These are phyloP conservation scores for Globisporangium perplexum DNA, from an alignment of 352 stramenopile species.

Conservation along the genomic window DNA sequence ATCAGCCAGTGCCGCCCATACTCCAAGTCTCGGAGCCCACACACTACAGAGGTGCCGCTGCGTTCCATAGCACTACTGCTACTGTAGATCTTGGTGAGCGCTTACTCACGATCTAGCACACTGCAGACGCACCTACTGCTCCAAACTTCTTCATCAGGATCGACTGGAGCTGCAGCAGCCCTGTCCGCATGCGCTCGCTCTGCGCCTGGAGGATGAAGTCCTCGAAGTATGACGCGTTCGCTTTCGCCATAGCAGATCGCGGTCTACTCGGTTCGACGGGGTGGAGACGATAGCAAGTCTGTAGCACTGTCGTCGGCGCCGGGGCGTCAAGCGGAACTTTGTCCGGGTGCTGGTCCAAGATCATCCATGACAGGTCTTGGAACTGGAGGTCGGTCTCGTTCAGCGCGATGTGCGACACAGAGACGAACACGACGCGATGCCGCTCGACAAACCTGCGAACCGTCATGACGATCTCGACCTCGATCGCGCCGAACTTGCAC, in stretches of 20 bases:
- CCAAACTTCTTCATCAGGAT: background rate
- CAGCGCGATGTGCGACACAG: background rate
- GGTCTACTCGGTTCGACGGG: background rate
- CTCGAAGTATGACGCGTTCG: constrained; percentile 4
- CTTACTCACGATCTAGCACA: background rate
- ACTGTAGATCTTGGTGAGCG: too few relatives aligned
- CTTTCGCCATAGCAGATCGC: background rate
- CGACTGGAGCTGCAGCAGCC: constrained; percentile 2
- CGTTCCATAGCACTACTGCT: too few relatives aligned
- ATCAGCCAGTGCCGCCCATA: too few relatives aligned
- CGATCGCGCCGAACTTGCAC: constrained; percentile 5
- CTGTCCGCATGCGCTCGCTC: background rate
- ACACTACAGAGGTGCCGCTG: too few relatives aligned
- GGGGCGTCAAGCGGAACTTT: background rate
- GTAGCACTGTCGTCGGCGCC: background rate
- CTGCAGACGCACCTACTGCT: too few relatives aligned
- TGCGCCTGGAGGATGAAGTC: constrained; percentile 3
- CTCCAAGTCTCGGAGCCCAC: too few relatives aligned
- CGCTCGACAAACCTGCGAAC: constrained; percentile 5
- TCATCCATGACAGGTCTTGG: background rate
- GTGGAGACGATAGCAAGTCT: constrained; percentile 1
- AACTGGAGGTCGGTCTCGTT: constrained; percentile 2
- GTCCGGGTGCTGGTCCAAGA: background rate
- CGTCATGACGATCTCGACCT: background rate
- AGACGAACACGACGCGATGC: background rate